These are phyloP conservation scores for Kregervanrija pseudodelftensis DNA, from an alignment of 805 yeast genomes.

Conservation along the genomic window DNA sequence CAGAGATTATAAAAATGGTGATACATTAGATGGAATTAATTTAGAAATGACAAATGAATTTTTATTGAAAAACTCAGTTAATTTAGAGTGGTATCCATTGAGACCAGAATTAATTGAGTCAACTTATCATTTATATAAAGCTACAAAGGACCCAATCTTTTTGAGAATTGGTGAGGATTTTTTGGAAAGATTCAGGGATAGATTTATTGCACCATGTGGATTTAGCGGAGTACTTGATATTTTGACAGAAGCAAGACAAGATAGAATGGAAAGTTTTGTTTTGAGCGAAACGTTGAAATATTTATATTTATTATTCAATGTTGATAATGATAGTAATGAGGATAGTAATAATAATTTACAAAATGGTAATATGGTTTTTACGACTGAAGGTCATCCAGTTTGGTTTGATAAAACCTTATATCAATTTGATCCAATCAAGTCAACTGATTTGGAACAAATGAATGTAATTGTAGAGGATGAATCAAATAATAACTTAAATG, in stretches of 20 bases:
- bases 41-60: constrained; percentile 18
- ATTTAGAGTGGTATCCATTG: constrained; percentile 85
- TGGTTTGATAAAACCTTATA: constrained; percentile 47
- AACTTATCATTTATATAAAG: constrained; percentile 73
- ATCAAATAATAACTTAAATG: not conserved
- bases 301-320: constrained; percentile 72
- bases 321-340: constrained; percentile 42
- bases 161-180: constrained; percentile 66
- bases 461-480: constrained; percentile 2
- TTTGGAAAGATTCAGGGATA: constrained; percentile 44
- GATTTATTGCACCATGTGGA: constrained; percentile 65
- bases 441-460: constrained; percentile 16
- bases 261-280: constrained; percentile 90
- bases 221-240: constrained; percentile 72
- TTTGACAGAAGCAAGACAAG: constrained; percentile 51
- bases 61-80: constrained; percentile 32
- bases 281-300: constrained; percentile 84
- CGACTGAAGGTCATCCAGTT: constrained; percentile 90
- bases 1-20: constrained; percentile 13
- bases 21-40: constrained; percentile 16
- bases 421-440: constrained; percentile 1
- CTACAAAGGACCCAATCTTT: constrained; percentile 82
- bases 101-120: constrained; percentile 91
- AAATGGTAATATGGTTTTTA: constrained; percentile 41
- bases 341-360: constrained; percentile 16